A percentile compares a stretch with the other conserved stretches of the same genome.
Evolutionary conservation across 768 basidiomycete species (phyloP).

Genomic region (Termitomyces sp.): DNA sequence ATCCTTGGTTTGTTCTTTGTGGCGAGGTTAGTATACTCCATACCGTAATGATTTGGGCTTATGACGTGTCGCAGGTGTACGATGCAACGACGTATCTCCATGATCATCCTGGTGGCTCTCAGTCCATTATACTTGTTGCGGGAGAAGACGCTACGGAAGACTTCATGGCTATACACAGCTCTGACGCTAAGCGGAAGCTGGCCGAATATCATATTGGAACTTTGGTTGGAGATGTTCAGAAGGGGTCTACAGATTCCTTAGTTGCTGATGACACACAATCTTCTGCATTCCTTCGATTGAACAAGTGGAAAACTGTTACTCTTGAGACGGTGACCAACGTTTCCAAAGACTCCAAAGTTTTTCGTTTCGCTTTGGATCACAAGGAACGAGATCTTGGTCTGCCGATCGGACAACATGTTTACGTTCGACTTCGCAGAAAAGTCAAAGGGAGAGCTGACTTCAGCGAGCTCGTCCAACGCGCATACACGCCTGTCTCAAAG

Average conservation of each 20-base stretch:
- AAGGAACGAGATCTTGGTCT: conserved; percentile 45
- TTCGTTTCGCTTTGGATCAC: conserved; percentile 43
- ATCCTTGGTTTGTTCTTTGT: conserved; percentile 2
- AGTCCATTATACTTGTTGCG: conserved; percentile 52
- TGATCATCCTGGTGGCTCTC: conserved; percentile 57
- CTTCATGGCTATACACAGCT: conserved; percentile 61
- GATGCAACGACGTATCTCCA: conserved; percentile 47
- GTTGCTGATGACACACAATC: conserved; percentile 9
- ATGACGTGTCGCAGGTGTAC: conserved; percentile 33
- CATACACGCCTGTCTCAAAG: conserved; percentile 56
- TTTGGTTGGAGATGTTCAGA: conserved; percentile 3
- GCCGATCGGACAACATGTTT: conserved; percentile 57
- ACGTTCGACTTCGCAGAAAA: conserved; percentile 43
- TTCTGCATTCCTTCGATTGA: conserved; percentile 35
- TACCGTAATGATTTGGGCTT: neutral
- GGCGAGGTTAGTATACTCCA: neutral
- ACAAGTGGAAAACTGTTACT: conserved; percentile 44
- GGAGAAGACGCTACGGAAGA: conserved; percentile 63
- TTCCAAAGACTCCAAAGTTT: conserved; percentile 48
- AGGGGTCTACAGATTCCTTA: no score
- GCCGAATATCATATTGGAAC: conserved; percentile 29
- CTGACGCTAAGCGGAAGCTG: conserved; percentile 42
- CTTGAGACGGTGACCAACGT: conserved; percentile 34
- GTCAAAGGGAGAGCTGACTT: conserved; percentile 11
- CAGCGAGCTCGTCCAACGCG: conserved; percentile 47